Conservation (phyloP, 2,329 filamentous ascomycete species). For the Falciphora oryzae region DNA sequence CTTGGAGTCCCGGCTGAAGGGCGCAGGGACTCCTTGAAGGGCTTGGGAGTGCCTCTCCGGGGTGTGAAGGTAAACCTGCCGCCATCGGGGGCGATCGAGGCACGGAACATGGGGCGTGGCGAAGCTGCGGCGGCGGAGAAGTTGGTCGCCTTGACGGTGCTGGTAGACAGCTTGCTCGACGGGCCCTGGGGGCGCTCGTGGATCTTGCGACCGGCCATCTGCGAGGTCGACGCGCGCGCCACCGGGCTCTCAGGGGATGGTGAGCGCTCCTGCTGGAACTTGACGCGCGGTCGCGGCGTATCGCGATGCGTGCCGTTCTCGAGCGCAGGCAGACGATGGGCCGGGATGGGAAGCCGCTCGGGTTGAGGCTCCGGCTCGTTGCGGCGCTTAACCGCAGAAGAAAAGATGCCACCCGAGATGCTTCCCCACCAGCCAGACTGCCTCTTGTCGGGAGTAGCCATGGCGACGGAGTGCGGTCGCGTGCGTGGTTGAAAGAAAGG, state of each 20-base stretch:
- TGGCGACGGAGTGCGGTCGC: not conserved
- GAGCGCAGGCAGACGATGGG: not conserved
- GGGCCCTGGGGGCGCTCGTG: constrained; percentile 27
- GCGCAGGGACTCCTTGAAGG: constrained; percentile 42
- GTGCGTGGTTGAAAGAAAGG: not conserved
- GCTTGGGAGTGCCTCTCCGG: constrained; percentile 34
- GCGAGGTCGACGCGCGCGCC: constrained; percentile 26
- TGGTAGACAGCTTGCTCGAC: constrained; percentile 22
- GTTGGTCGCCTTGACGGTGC: constrained; percentile 21
- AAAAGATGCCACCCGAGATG: constrained; percentile 8
- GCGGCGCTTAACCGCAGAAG: constrained; percentile 8
- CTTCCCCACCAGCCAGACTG: constrained; percentile 9
- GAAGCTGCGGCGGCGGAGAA: constrained; percentile 23
- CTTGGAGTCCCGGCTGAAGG: constrained; percentile 35
- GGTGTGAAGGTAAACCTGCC: constrained; percentile 36
- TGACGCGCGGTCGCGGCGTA: constrained; percentile 15
- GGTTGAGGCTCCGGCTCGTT: constrained; percentile 6
- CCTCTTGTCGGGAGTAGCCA: constrained; percentile 7
- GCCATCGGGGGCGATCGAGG: constrained; percentile 22
- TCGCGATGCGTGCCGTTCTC: constrained; percentile 8
- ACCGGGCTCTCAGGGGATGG: constrained; percentile 25
- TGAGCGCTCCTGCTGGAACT: constrained; percentile 16
- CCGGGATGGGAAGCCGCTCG: constrained; percentile 1
- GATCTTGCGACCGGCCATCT: constrained; percentile 29
- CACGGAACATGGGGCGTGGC: constrained; percentile 28